phyloP scores from a whole-genome alignment of 176 grass and related monocot species.

The Aechmea fasciata region DNA sequence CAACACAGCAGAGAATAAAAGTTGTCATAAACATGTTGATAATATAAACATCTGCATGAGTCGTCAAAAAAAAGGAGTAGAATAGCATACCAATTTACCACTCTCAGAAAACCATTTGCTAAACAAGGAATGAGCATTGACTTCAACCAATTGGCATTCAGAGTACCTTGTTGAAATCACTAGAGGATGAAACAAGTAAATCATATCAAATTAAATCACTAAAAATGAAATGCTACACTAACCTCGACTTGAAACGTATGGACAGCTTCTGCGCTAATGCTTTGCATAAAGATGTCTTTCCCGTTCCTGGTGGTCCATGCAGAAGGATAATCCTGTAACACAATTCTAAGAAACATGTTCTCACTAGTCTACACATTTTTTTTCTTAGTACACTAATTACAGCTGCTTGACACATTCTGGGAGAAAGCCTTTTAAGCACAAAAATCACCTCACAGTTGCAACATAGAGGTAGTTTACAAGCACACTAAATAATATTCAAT shows the following conservation, averaged over 20 bases:
- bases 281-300: constrained; percentile 99
- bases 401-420: no score
- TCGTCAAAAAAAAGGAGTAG: not conserved
- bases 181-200: constrained; percentile 15
- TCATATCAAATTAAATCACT: constrained; percentile 14
- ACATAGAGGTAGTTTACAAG: no score
- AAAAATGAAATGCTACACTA: constrained; percentile 10
- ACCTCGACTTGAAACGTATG: constrained; percentile 87
- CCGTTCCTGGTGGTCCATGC: constrained; percentile 97
- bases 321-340: constrained; percentile 90
- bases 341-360: constrained; percentile 3
- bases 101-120: constrained; percentile 99
- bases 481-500: no score
- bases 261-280: constrained; percentile 98
- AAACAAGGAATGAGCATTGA: constrained; percentile 98
- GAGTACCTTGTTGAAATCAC: constrained; percentile 56
- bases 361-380: not conserved
- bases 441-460: no score
- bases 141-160: constrained; percentile 85
- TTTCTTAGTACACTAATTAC: not conserved
- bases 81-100: constrained; percentile 88
- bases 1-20: no score
- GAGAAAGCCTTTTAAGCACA: no score
- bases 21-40: no score
- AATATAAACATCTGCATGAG: no score